Evolutionary conservation across 1,139 yeast genomes (phyloP), one percentile per base, ranked within the genome.

Genomic region (Hansenula sp.): DNA sequence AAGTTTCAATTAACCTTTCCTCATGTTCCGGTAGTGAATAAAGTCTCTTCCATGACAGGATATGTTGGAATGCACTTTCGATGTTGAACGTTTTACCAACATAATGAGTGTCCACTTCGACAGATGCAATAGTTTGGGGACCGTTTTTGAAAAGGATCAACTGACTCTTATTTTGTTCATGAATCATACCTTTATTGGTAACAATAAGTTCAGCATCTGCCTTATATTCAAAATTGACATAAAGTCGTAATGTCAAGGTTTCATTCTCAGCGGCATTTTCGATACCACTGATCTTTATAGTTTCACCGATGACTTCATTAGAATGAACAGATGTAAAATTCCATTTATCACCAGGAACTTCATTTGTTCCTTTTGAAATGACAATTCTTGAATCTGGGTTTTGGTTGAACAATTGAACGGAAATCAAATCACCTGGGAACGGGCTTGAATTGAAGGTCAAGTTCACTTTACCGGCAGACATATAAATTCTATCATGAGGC

Each of bases 321-420:
- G 90, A 81, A 55, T 74, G 74, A 13, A 85, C 89, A 2, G 94
- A 82, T n/a, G 86, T 75, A 55, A 89, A 86, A 48, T 79, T 81
- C 96, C 96, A 89, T 17, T 65, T 55, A 21, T 71, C 64, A 36
- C 66, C 65, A 28, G 74, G 76, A 29, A 66, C 65, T 56, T 81
- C 86, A 62, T 84, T 84, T 0, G 88, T 75, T 9, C 89, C 89
- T 57, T 82, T 83, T 21, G 84, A 77, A 57, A 85, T 82, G 4
- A 70, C 66, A 32, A 83, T 66, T 42, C 65, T 55, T 4, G 74
- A 72, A 47, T 77, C 78, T 33, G 75, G 51, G 38, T 53, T 48
- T 2, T 49, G 52, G 32, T 51, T 53, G 64, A 33, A 77, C 69
- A 38, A 74, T 66, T 47, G 62, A 42, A 49, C 53, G 52, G 53